phyloP scores from a whole-genome alignment of 768 basidiomycete genomes.

The Filobasidium wieringae region DNA sequence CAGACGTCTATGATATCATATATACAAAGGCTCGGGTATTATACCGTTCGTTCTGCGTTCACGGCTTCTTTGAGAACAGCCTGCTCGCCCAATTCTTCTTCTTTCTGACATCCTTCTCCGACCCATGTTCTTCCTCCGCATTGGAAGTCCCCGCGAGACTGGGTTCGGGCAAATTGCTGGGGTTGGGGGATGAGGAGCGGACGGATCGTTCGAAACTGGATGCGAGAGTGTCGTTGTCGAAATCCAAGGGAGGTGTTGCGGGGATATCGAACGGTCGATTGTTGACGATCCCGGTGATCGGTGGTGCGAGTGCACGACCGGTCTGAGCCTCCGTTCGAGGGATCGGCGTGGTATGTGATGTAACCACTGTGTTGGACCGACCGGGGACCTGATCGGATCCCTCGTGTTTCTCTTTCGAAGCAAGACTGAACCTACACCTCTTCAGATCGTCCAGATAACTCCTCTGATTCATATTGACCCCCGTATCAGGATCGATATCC shows the following conservation, averaged over 20 bases:
- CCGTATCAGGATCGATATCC: too few relatives aligned
- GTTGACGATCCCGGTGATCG: neutral
- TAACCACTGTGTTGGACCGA: neutral
- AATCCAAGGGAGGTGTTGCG: neutral
- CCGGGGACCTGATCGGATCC: neutral
- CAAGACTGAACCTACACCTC: neutral
- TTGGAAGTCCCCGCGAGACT: neutral
- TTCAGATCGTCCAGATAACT: neutral
- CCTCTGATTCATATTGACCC: too few relatives aligned
- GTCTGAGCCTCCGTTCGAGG: neutral
- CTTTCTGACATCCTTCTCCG: neutral
- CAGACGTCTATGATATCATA: too few relatives aligned
- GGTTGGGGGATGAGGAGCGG: neutral
- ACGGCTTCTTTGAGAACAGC: neutral
- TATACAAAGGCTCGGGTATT: too few relatives aligned
- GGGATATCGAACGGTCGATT: neutral
- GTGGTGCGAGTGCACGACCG: neutral
- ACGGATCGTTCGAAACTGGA: neutral
- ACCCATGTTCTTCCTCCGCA: neutral
- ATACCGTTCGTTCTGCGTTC: neutral
- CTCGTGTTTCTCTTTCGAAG: neutral
- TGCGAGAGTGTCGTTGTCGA: neutral
- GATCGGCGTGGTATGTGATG: neutral
- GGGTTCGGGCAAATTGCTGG: neutral
- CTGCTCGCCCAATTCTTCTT: neutral